phyloP scores from a whole-genome alignment of 1,284 basidiomycete genomes.

The Ceratobasidium sp. region DNA sequence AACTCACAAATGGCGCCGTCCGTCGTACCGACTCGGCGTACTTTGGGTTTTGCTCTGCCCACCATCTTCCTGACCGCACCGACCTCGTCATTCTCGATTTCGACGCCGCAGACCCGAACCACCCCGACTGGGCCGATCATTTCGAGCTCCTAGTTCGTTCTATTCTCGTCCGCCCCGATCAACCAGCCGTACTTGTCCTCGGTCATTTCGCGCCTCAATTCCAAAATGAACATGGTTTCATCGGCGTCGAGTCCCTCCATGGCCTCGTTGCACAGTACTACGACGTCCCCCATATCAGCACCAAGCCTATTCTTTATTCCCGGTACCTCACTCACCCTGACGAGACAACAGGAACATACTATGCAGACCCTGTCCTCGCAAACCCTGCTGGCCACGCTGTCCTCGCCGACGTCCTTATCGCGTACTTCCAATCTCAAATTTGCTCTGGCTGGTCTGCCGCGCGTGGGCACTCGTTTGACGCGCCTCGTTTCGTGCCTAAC shows the following conservation, averaged over 20 bases:
- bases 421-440: slow-evolving; percentile 89
- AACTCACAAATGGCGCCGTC: slow-evolving; percentile 95
- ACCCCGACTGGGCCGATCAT: slow-evolving; percentile 78
- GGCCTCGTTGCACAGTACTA: slow-evolving; percentile 93
- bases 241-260: slow-evolving; percentile 90
- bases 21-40: slow-evolving; percentile 90
- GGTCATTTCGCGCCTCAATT: slow-evolving; percentile 92
- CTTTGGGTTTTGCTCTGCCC: slow-evolving; percentile 90
- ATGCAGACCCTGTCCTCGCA: slow-evolving; percentile 85
- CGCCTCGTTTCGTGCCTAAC: slow-evolving; percentile 58
- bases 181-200: slow-evolving; percentile 89
- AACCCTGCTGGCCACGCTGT: slow-evolving; percentile 84
- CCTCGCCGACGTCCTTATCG: slow-evolving; percentile 85
- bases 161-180: slow-evolving; percentile 86
- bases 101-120: slow-evolving; percentile 86
- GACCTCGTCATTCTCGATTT: slow-evolving; percentile 95
- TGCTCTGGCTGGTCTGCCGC: slow-evolving; percentile 87
- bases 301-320: slow-evolving; percentile 85
- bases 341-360: slow-evolving; percentile 76
- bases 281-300: slow-evolving; percentile 91
- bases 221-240: slow-evolving; percentile 82
- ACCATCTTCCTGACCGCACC: slow-evolving; percentile 91
- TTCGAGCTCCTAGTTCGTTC: slow-evolving; percentile 94
- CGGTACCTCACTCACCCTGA: slow-evolving; percentile 83
- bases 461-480: slow-evolving; percentile 74